Percentiles rank a stretch among this genome's conserved stretches.
Evolutionary conservation across 1,139 yeast species (phyloP).

Genomic region (Suhomyces choctaworum): DNA sequence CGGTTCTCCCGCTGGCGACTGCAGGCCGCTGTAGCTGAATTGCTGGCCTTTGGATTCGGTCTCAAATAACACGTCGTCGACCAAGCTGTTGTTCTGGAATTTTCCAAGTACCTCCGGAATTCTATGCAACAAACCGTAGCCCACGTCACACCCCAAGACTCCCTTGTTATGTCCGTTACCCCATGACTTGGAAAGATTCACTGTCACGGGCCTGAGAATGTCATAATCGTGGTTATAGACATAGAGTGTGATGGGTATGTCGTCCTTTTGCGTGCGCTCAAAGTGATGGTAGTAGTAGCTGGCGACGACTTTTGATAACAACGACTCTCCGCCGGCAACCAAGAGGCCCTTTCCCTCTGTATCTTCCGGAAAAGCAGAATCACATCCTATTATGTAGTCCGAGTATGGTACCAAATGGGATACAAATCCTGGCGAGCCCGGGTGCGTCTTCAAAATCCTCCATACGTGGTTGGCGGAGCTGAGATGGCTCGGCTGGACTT

Average conservation of each 20-base stretch:
- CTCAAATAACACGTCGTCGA: slow-evolving; percentile 44
- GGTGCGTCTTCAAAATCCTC: slow-evolving; percentile 76
- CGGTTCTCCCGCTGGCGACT: slow-evolving; percentile 14
- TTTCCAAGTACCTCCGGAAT: slow-evolving; percentile 69
- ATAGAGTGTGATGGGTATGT: slow-evolving; percentile 54
- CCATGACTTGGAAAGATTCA: slow-evolving; percentile 50
- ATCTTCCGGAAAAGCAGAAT: slow-evolving; percentile 47
- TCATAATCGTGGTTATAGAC: slow-evolving; percentile 90
- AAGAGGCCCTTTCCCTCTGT: slow-evolving; percentile 62
- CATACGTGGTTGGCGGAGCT: slow-evolving; percentile 81
- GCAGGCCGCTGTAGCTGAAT: not conserved
- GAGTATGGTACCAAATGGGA: slow-evolving; percentile 85
- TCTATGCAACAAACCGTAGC: slow-evolving; percentile 85
- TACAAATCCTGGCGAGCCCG: slow-evolving; percentile 78
- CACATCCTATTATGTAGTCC: slow-evolving; percentile 89
- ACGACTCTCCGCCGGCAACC: slow-evolving; percentile 82
- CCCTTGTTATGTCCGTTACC: slow-evolving; percentile 62
- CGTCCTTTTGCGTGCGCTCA: slow-evolving; percentile 34
- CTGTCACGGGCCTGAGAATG: slow-evolving; percentile 81
- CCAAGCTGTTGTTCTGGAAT: slow-evolving; percentile 33
- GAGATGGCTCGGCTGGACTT: slow-evolving; percentile 76
- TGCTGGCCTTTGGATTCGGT: slow-evolving; percentile 6
- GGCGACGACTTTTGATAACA: slow-evolving; percentile 64
- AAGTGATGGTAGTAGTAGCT: slow-evolving; percentile 56
- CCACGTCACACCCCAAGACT: slow-evolving; percentile 90